Evolutionary conservation across 768 basidiomycete genomes (phyloP), one percentile per base, ranked within the genome.

Genomic region (Kwoniella europaea): DNA sequence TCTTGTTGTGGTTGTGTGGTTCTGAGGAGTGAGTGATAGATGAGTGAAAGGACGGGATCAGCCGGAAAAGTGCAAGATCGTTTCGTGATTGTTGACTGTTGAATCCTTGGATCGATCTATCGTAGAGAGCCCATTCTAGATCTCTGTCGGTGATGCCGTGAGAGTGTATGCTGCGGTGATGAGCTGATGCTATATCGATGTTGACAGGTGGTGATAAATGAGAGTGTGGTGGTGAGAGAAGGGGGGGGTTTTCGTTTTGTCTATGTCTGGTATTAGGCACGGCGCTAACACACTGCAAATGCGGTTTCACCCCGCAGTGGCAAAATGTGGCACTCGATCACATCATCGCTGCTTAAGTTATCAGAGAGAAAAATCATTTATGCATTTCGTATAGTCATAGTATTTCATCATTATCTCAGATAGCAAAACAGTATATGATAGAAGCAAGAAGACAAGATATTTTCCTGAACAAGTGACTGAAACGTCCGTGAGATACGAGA

Each of bases 261-360:
- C 15, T 61, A 35, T 43, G 59, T 35, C 35, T 35, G 35, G 35
- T 35, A 22, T 61, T 61, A 61, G 59, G 59, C 59, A 61, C 59
- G 35, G 42, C 59, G 27, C 59, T 44, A 61, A 20, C 4, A n/a
- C 24, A 41, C 13, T 27, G 13, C 10, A 61, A 61, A 43, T 61
- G 59, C 59, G 59, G 59, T 43, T 35, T 61, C 59, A 43, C 59
- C 59, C 59, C 59, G 59, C 59, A 61, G 59, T 61, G 59, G 59
- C 59, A 44, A 61, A 35, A 61, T 61, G 59, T 61, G 59, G 59
- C 59, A 61, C 59, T 27, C 57, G 57, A 27, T 24, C 27, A 58
- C 57, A 27, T 58, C 24, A n/a, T 55, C n/a, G 24, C 16, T n/a
- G 20, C 20, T 35, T 6, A 35, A 35, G 35, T 35, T 35, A 35